These are phyloP conservation scores for Royoungia palumana DNA, from an alignment of 768 basidiomycete species.

Conservation along the genomic window DNA sequence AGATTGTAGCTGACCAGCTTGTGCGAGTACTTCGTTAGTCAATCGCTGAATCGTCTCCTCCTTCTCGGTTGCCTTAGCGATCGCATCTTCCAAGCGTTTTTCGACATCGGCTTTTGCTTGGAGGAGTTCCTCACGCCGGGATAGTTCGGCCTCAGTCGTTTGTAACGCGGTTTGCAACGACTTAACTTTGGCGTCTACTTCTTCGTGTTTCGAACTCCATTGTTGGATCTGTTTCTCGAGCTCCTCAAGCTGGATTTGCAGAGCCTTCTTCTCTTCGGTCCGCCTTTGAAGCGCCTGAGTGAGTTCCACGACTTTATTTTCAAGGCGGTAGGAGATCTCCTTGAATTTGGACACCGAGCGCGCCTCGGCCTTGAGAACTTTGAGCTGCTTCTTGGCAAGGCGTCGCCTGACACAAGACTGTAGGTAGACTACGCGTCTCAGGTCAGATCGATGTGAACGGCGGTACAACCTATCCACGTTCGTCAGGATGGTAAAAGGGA, in stretches of 20 bases:
- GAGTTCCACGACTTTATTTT: conserved; percentile 99
- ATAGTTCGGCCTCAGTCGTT: conserved; percentile 65
- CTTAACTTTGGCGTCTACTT: conserved; percentile 71
- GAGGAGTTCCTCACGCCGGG: conserved; percentile 71
- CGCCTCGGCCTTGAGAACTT: conserved; percentile 81
- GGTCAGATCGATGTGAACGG: conserved; percentile 52
- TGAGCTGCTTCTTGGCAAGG: conserved; percentile 82
- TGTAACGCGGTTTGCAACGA: conserved; percentile 69
- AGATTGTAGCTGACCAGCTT: conserved; percentile 71
- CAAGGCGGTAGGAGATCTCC: conserved; percentile 94
- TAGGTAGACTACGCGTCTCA: conserved; percentile 73
- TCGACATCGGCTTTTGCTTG: conserved; percentile 77
- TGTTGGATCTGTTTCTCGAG: conserved; percentile 84
- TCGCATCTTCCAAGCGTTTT: conserved; percentile 72
- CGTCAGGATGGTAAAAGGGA: conserved; percentile 4
- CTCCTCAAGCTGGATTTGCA: conserved; percentile 69
- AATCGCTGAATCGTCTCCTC: conserved; percentile 81
- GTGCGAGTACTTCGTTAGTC: conserved; percentile 69
- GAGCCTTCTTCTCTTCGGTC: conserved; percentile 85
- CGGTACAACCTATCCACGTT: conserved; percentile 47
- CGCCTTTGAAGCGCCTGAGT: conserved; percentile 91
- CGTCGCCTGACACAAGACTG: conserved; percentile 93
- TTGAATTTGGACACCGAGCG: conserved; percentile 98
- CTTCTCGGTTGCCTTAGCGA: conserved; percentile 71
- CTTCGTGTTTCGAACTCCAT: conserved; percentile 87